phyloP scores from a whole-genome alignment of 164 flowering plant species.

The Umbellularia californica region DNA sequence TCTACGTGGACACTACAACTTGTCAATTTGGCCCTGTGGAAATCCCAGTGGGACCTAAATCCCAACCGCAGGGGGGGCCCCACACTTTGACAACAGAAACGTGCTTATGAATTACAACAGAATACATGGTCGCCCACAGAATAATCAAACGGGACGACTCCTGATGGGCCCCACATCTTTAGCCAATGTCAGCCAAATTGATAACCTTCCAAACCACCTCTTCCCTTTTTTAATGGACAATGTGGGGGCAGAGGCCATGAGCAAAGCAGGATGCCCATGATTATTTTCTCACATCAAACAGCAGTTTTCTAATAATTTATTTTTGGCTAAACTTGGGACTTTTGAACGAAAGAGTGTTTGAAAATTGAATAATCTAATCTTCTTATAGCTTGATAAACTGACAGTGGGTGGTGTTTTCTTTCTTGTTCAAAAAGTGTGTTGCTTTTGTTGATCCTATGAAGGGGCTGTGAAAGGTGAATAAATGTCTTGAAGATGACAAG shows the following conservation, averaged over 20 bases:
- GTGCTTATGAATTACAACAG: not conserved
- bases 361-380: too few species aligned
- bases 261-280: not conserved
- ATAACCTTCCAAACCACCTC: not conserved
- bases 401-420: too few species aligned
- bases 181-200: not conserved
- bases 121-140: not conserved
- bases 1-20: not conserved
- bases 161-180: not conserved
- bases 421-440: too few species aligned
- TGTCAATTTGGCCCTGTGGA: not conserved
- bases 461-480: too few species aligned
- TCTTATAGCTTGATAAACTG: too few species aligned
- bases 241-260: not conserved
- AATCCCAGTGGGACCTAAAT: not conserved
- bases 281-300: not conserved
- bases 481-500: too few species aligned
- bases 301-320: too few species aligned
- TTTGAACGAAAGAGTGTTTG: too few species aligned
- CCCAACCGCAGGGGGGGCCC: too few species aligned
- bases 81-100: not conserved
- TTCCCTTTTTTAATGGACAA: not conserved
- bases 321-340: too few species aligned
- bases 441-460: too few species aligned
- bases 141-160: not conserved